A percentile compares a stretch with the other conserved stretches of the same genome.
Conservation (phyloP, 2,329 filamentous ascomycete species). For the Onygena corvina region DNA sequence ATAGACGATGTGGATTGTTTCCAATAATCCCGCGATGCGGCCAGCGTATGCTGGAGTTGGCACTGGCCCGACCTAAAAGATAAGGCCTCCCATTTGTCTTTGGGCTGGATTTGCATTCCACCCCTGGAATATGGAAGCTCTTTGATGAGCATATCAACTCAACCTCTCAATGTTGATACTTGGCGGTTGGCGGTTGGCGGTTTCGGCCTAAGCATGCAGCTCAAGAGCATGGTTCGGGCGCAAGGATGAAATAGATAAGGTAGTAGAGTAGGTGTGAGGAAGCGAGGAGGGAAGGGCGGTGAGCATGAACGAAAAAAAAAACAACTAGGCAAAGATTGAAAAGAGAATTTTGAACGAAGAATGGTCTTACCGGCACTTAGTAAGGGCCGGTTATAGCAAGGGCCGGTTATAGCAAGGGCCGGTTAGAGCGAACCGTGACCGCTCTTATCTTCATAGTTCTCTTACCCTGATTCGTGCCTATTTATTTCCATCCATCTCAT, state of each 20-base stretch:
- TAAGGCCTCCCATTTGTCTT: no score
- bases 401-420: not conserved
- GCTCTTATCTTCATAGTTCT: not conserved
- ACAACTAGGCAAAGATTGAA: not conserved
- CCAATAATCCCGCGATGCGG: no score
- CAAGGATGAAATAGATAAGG: no score
- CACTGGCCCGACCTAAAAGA: no score
- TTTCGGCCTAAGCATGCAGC: not conserved
- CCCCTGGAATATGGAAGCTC: no score
- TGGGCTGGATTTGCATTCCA: no score
- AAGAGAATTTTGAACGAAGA: not conserved
- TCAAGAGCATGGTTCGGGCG: not conserved
- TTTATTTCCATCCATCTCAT: slow-evolving; percentile 11
- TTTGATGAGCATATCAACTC: no score
- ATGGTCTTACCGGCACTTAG: not conserved
- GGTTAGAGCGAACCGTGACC: not conserved
- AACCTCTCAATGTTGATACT: no score
- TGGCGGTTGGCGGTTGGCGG: no score
- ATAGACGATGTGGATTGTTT: not conserved
- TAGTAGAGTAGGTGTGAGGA: not conserved
- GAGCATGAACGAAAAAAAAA: not conserved
- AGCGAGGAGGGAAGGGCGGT: not conserved
- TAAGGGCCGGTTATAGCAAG: not conserved
- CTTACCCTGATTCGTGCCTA: not conserved
- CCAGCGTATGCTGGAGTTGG: not conserved